Base-by-base conservation (phyloP, 768 basidiomycete species). In the Collybia sp. region DNA sequence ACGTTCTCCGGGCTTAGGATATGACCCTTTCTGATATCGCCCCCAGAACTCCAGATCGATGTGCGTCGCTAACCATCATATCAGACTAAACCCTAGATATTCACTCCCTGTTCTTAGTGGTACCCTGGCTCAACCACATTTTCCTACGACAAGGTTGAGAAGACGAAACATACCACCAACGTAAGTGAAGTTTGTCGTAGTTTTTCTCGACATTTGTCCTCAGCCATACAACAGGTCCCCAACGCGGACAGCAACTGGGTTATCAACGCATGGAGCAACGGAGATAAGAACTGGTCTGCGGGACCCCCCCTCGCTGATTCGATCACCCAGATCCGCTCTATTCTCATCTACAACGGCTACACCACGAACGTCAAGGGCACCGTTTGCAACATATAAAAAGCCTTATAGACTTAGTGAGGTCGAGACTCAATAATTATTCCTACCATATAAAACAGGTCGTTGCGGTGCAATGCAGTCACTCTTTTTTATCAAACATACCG, bases 261-360 rank as follows among this genome's bases (percentile, higher is more conserved):
- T 18, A 65, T 65, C 65, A 69, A 69, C 48, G 52, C 52, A 12
- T 66, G 66, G 66, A 66, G 65, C 49, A 64, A 54, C 46, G 67
- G 66, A 16, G 60, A 64, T 44, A 57, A 57, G 8, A 46, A 49
- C 42, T 69, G 67, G 67, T 69, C 67, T 12, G 59, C 57, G 30
- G 66, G 65, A 10, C 67, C 67, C 18, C 67, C 67, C 4, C 60
- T 47, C 1, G 54, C 63, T 1, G 58, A 69, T 46, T 67, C 65
- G 15, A 46, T 63, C 39, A 66, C 66, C 6, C 64, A 63, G 15
- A 64, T 69, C 40, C 58, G 56, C 11, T 66, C 66, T 8, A 65
- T 69, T 44, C 64, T 65, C 18, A 57, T 67, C 12, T 66, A 59
- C 51, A 66, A 58, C 13, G 65, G 65, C n/a, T 69, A 61, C 40